Conservation (phyloP, 495 filamentous ascomycete species). For the Halenospora varia region DNA sequence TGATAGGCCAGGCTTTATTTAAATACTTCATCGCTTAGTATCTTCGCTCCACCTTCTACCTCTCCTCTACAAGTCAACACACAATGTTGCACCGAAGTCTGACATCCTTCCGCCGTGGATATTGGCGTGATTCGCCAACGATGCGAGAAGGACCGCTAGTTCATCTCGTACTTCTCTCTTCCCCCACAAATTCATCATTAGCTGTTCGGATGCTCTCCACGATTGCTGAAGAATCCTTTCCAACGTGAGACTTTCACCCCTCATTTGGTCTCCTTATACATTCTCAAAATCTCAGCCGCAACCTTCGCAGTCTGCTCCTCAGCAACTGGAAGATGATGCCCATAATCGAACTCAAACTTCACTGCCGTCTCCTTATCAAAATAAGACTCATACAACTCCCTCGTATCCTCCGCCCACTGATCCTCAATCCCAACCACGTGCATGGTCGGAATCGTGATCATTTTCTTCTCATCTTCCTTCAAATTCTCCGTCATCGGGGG, state of each 20-base stretch:
- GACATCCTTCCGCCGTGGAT: too few relatives aligned
- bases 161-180: background rate
- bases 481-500: slow-evolving; percentile 13
- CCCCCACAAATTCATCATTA: background rate
- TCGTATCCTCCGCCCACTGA: slow-evolving; percentile 25
- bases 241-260: too few relatives aligned
- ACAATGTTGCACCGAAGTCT: too few relatives aligned
- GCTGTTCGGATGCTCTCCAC: too few relatives aligned
- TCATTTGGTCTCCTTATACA: slow-evolving; percentile 13
- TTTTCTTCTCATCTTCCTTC: slow-evolving; percentile 12
- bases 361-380: slow-evolving; percentile 22
- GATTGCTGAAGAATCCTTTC: too few relatives aligned
- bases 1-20: too few relatives aligned
- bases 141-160: too few relatives aligned
- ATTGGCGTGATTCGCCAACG: too few relatives aligned
- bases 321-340: slow-evolving; percentile 27
- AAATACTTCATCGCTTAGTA: too few relatives aligned
- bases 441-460: slow-evolving; percentile 25
- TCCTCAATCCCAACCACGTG: slow-evolving; percentile 30
- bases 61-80: too few relatives aligned
- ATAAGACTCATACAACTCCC: slow-evolving; percentile 19
- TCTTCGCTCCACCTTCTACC: too few relatives aligned
- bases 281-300: slow-evolving; percentile 26
- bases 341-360: slow-evolving; percentile 24
- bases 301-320: slow-evolving; percentile 27